Base-by-base conservation (phyloP, 2,329 filamentous ascomycete genomes). In the Chrysoporthe austroafricana region DNA sequence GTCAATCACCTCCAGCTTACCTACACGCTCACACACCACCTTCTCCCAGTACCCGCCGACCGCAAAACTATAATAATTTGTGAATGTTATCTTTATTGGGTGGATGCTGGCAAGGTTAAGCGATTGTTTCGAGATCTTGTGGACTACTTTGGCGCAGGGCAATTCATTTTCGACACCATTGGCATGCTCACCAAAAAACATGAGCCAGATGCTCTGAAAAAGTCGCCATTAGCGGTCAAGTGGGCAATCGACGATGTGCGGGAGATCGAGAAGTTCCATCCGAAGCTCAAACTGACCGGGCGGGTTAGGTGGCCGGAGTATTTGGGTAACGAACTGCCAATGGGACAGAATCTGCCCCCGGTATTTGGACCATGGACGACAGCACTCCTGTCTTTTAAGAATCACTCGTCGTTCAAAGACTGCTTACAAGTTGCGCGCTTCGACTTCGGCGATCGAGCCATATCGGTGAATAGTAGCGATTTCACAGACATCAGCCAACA, bases 321-420 rank as follows among this genome's bases (percentile, higher is more conserved):
- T 18, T 48, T 69, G 63, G 64, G 64, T 4, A 61, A 43, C n/a
- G 48, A 63, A 46, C 8, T 16, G 2, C 54, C 62, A 14, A 63
- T 62, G 48, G 64, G 36, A 26, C 48, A 56, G 48, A 56, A 14
- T 39, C 26, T 66, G 32, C 32, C 26, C 13, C 52, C 64, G 34
- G 34, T 61, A 39, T 69, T 69, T 18, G 67, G 67, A 8, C 67
- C 52, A 16, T 63, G 62, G 67, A 58, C 67, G 16, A 69, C 65
- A 54, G 46, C 64, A 1, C n/a, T 69, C 39, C 43, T 64, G 32
- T 26, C 63, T 0, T 54, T 69, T 36, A 63, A 42, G 39, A 54
- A 60, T 32, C 62, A 59, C n/a, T 11, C 44, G 32, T 32, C 60
- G 18, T 62, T 62, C 60, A 62, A 62, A 39, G 18, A 52, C 60